A percentile compares a stretch with the other conserved stretches of the same genome.
Evolutionary conservation across 2,329 filamentous ascomycete species (phyloP).

Genomic region (Botryotinia calthae): DNA sequence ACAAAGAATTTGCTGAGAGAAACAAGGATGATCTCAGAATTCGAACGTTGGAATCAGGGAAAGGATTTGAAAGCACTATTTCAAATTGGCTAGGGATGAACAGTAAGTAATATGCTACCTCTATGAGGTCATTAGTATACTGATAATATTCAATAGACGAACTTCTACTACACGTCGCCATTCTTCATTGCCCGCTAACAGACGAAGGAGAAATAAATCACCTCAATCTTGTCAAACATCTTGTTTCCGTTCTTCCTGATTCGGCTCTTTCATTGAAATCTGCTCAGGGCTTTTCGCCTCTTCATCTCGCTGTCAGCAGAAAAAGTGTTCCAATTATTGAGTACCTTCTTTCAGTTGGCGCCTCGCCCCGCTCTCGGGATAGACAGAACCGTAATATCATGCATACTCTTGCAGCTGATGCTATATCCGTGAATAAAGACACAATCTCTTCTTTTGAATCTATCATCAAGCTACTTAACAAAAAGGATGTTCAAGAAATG

Average conservation of each 20-base stretch:
- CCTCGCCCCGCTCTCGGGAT: slow-evolving; percentile 66
- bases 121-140: background rate
- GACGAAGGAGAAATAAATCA: slow-evolving; percentile 39
- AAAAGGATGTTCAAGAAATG: slow-evolving; percentile 54
- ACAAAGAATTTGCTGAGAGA: slow-evolving; percentile 64
- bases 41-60: slow-evolving; percentile 56
- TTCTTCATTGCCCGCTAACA: slow-evolving; percentile 45
- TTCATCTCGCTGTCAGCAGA: slow-evolving; percentile 63
- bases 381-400: slow-evolving; percentile 63
- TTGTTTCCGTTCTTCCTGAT: slow-evolving; percentile 60
- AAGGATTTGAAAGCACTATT: slow-evolving; percentile 63
- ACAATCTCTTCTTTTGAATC: slow-evolving; percentile 39
- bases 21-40: slow-evolving; percentile 62
- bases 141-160: slow-evolving; percentile 47
- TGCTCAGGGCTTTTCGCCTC: slow-evolving; percentile 59
- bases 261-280: slow-evolving; percentile 59
- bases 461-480: slow-evolving; percentile 58
- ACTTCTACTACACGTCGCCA: slow-evolving; percentile 64
- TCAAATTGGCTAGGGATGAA: slow-evolving; percentile 59
- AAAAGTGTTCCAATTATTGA: slow-evolving; percentile 53
- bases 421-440: slow-evolving; percentile 25
- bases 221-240: slow-evolving; percentile 59
- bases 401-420: slow-evolving; percentile 51
- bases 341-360: slow-evolving; percentile 64
- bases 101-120: slow-evolving; percentile 45